A percentile compares a stretch with the other conserved stretches of the same genome.
These are phyloP conservation scores for Phoenix roebelenii DNA, from an alignment of 176 grass and related monocot species.

Conservation along the genomic window DNA sequence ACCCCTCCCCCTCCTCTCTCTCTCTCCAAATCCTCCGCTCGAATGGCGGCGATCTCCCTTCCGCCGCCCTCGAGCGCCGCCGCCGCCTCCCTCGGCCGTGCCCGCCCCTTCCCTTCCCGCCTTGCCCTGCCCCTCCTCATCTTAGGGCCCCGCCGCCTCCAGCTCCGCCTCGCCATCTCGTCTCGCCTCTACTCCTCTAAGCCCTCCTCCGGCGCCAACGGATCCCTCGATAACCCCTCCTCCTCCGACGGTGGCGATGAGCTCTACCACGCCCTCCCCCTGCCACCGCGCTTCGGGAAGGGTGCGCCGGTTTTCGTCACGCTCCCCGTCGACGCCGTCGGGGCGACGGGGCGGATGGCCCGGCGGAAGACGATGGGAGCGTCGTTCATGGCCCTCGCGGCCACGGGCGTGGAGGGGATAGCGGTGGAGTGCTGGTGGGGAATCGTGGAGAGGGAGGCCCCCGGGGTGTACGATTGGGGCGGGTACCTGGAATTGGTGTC, in stretches of 20 bases:
- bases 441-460: conserved; percentile 43
- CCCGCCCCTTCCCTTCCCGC: not conserved
- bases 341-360: conserved; percentile 31
- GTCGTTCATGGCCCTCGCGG: conserved; percentile 49
- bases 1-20: not conserved
- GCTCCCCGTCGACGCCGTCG: conserved; percentile 53
- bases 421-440: conserved; percentile 70
- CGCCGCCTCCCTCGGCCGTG: conserved; percentile 2
- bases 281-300: conserved; percentile 11
- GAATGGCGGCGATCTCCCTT: conserved; percentile 48
- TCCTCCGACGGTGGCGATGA: conserved; percentile 32
- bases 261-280: conserved; percentile 35
- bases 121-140: not conserved
- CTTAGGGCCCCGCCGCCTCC: conserved; percentile 5
- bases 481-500: conserved; percentile 52
- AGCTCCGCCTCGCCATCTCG: conserved; percentile 11
- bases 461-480: conserved; percentile 52
- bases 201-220: conserved; percentile 10
- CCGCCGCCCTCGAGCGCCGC: conserved; percentile 11
- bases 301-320: conserved; percentile 50
- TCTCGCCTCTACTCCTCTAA: conserved; percentile 21
- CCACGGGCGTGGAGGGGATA: conserved; percentile 46
- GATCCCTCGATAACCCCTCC: conserved; percentile 5
- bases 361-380: conserved; percentile 48
- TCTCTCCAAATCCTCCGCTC: not conserved